Conservation (phyloP, 2,329 filamentous ascomycete genomes). For the Fusarium sp. region DNA sequence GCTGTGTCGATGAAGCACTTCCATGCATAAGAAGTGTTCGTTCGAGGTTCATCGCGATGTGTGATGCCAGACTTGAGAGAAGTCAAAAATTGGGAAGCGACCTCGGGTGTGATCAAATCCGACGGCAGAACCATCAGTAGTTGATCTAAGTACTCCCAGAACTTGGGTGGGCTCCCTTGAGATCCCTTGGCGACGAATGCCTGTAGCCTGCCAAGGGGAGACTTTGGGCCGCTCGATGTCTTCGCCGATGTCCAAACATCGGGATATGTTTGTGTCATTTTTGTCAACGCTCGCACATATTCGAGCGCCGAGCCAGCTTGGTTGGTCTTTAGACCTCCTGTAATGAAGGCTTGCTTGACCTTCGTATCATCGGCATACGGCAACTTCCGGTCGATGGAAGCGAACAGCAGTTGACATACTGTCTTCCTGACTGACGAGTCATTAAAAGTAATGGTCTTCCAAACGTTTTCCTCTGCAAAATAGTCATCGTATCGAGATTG, state of each 20-base stretch:
- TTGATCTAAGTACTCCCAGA: slow-evolving; percentile 75
- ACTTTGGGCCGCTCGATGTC: slow-evolving; percentile 57
- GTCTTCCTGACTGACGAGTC: slow-evolving; percentile 63
- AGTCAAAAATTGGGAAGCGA: slow-evolving; percentile 69
- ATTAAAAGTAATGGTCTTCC: slow-evolving; percentile 73
- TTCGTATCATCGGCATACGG: slow-evolving; percentile 60
- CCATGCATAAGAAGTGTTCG: slow-evolving; percentile 77
- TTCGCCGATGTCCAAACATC: slow-evolving; percentile 75
- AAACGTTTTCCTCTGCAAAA: slow-evolving; percentile 72
- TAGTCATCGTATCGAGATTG: slow-evolving; percentile 71
- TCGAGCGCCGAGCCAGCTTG: slow-evolving; percentile 81
- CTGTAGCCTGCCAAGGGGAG: slow-evolving; percentile 66
- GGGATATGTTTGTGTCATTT: slow-evolving; percentile 72
- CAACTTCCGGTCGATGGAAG: slow-evolving; percentile 59
- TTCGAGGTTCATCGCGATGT: slow-evolving; percentile 77
- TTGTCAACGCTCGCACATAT: slow-evolving; percentile 72
- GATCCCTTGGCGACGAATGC: slow-evolving; percentile 85
- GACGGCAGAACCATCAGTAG: slow-evolving; percentile 70
- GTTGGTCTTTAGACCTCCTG: slow-evolving; percentile 75
- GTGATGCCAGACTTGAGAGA: slow-evolving; percentile 77
- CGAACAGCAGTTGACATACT: slow-evolving; percentile 61
- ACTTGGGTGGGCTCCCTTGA: slow-evolving; percentile 75
- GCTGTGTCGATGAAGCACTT: slow-evolving; percentile 75
- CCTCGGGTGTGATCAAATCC: slow-evolving; percentile 55
- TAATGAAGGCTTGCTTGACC: slow-evolving; percentile 70